Evolutionary conservation across 2,329 filamentous ascomycete species (phyloP).

Genomic region (Zasmidium citrigriseum): DNA sequence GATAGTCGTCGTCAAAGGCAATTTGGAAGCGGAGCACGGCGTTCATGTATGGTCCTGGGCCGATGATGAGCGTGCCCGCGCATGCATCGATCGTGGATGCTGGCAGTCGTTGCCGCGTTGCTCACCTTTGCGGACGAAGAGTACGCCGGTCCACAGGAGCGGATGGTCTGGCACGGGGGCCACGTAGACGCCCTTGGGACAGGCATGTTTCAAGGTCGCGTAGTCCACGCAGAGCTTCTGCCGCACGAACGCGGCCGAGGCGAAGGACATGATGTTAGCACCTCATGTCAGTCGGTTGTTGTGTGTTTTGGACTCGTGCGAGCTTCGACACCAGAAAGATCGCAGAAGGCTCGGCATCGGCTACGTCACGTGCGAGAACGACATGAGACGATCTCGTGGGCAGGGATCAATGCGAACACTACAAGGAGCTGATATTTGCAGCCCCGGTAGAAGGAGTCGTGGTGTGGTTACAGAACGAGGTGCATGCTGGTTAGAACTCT

Average conservation of each 20-base stretch:
- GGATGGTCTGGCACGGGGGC: constrained; percentile 79
- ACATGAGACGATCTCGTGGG: no score
- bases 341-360: background rate
- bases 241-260: constrained; percentile 55
- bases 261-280: constrained; percentile 17
- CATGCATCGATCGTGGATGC: no score
- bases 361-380: background rate
- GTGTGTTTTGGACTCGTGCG: background rate
- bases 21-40: constrained; percentile 89
- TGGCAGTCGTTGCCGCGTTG: background rate
- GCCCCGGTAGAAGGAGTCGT: background rate
- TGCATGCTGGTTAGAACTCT: background rate
- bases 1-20: constrained; percentile 80
- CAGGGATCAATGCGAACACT: background rate
- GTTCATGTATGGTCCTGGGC: constrained; percentile 79
- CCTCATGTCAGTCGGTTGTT: background rate
- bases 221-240: constrained; percentile 82
- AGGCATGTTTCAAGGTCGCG: constrained; percentile 62
- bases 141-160: constrained; percentile 81
- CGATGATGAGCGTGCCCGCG: constrained; percentile 11
- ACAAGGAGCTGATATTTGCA: background rate
- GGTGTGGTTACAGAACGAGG: background rate
- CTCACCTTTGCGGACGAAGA: constrained; percentile 86
- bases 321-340: background rate
- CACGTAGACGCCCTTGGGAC: constrained; percentile 84